phyloP scores from a whole-genome alignment of 768 basidiomycete genomes.

The Pleurotus djamor region DNA sequence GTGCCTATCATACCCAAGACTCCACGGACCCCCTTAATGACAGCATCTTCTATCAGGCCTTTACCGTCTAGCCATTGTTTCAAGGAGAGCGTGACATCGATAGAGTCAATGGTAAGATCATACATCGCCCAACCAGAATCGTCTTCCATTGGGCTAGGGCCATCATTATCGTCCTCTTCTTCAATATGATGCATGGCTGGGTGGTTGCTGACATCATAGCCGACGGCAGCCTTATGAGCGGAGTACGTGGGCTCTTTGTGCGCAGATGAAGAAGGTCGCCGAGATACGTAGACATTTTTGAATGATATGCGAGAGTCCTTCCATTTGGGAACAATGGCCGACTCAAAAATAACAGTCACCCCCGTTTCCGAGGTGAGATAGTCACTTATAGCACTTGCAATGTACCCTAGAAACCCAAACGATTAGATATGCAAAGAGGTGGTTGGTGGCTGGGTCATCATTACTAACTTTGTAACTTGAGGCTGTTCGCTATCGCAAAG shows the following conservation, averaged over 20 bases:
- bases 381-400: constrained; percentile 87
- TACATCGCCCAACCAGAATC: constrained; percentile 85
- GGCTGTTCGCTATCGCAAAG: constrained; percentile 85
- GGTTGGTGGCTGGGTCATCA: background rate
- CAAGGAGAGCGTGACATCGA: constrained; percentile 92
- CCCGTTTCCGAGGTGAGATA: constrained; percentile 94
- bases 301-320: constrained; percentile 94
- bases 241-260: constrained; percentile 14
- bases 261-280: constrained; percentile 48
- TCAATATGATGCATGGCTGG: constrained; percentile 60
- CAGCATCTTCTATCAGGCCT: constrained; percentile 88
- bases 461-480: constrained; percentile 74
- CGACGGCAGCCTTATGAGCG: constrained; percentile 57
- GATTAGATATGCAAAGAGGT: background rate
- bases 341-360: constrained; percentile 93
- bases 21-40: constrained; percentile 92
- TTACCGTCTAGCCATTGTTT: constrained; percentile 95
- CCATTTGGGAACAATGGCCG: constrained; percentile 98
- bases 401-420: constrained; percentile 50
- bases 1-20: constrained; percentile 64
- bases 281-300: constrained; percentile 94
- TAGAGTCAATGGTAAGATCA: constrained; percentile 89
- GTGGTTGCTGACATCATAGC: constrained; percentile 78
- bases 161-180: constrained; percentile 61
- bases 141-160: constrained; percentile 33